Evolutionary conservation across 495 filamentous ascomycete species (phyloP), one percentile per base, ranked within the genome.

Genomic region (Chaetomidium leptoderma): DNA sequence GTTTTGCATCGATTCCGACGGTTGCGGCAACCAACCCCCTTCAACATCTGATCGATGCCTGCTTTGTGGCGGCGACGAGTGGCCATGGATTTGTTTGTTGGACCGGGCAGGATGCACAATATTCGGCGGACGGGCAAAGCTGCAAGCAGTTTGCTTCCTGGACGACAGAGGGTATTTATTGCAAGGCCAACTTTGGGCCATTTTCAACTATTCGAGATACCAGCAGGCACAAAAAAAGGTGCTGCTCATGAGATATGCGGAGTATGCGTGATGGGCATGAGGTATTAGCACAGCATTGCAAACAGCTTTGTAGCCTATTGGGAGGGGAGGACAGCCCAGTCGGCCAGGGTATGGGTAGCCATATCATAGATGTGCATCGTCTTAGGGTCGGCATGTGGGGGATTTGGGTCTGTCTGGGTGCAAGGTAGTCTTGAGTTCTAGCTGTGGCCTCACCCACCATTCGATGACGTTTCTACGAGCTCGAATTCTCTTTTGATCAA

Each of bases 391-490:
- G 45, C 17, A 24, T 48, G 27, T 19, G 7, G 16, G 29, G 16
- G 10, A n/a, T 39, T 33, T 32, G 16, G 29, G 16, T 11, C 10
- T 33, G 29, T 49, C 17, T 49, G 11, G 29, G 46, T 21, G 6
- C 29, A 49, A 17, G 36, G 29, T 3, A 49, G 46, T 33, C 29
- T 16, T 14, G 29, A 33, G 9, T 33, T 48, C 29, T 49, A 7
- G 29, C 29, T 49, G 46, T 48, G 45, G 45, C 45, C 45, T 21
- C n/a, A 16, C 29, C 29, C 29, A 48, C 16, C 43, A 46, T 19
- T 48, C 17, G 27, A 19, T 19, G 27, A 48, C 6, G 24, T 32
- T 11, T 24, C 14, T 19, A 48, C 17, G 27, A 32, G 16, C 27
- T 10, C 4, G 27, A n/a, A 8, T 8, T 30, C 16, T 32, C 13